Evolutionary conservation across 2,329 filamentous ascomycete genomes (phyloP).

Genomic region (Aspergillus oerlinghausenensis): DNA sequence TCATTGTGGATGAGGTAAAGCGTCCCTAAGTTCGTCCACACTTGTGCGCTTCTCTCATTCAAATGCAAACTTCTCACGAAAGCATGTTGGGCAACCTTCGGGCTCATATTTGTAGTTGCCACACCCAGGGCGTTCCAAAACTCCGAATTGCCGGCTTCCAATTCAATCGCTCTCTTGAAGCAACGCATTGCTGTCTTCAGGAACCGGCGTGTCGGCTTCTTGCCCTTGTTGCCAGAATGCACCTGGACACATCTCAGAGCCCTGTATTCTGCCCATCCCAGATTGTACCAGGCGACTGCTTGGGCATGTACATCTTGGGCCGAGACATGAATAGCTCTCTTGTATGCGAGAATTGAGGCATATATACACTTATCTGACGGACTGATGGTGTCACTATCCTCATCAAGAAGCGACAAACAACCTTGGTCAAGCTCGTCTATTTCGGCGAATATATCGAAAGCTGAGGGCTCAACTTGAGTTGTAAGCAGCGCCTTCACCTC

Average conservation of each 20-base stretch:
- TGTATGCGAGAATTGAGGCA: conserved; percentile 77
- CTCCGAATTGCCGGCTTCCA: conserved; percentile 88
- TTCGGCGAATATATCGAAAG: conserved; percentile 61
- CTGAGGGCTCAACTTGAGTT: conserved; percentile 44
- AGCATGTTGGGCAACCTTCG: conserved; percentile 84
- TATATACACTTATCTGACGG: conserved; percentile 56
- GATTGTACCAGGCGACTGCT: conserved; percentile 93
- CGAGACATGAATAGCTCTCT: conserved; percentile 72
- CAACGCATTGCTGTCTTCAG: conserved; percentile 78
- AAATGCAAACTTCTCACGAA: conserved; percentile 90
- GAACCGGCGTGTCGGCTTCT: conserved; percentile 59
- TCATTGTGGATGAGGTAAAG: conserved; percentile 84
- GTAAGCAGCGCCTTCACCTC: conserved; percentile 56
- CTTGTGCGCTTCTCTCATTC: conserved; percentile 77
- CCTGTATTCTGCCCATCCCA: conserved; percentile 88
- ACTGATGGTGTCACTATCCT: conserved; percentile 26
- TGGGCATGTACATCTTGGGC: conserved; percentile 76
- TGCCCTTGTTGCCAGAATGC: conserved; percentile 38
- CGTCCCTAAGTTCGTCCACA: conserved; percentile 88
- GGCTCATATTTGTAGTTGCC: conserved; percentile 79
- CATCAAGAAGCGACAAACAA: conserved; percentile 31
- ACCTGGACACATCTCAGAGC: conserved; percentile 62
- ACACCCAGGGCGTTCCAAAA: conserved; percentile 98
- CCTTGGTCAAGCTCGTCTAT: conserved; percentile 60
- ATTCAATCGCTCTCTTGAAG: conserved; percentile 93